These are phyloP conservation scores for Serendipita sp. DNA, from an alignment of 768 basidiomycete species.

Conservation along the genomic window DNA sequence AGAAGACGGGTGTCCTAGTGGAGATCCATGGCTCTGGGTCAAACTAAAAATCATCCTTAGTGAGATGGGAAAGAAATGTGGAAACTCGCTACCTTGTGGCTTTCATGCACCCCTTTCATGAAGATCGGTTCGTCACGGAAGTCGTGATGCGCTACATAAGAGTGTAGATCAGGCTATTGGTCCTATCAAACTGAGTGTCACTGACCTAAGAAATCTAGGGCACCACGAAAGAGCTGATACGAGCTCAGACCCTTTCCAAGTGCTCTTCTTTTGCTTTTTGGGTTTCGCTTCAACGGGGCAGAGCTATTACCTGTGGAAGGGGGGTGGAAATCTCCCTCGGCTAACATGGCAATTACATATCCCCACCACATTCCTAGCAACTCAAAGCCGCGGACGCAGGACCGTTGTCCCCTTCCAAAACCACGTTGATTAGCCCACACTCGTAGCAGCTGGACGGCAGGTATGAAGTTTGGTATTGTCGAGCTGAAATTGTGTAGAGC, in stretches of 20 bases:
- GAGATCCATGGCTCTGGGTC: conserved; percentile 37
- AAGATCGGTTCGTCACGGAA: conserved; percentile 42
- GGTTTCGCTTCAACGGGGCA: conserved; percentile 4
- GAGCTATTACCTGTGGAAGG: conserved; percentile 12
- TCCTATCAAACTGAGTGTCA: neutral
- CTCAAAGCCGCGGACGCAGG: conserved; percentile 57
- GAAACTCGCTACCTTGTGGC: conserved; percentile 32
- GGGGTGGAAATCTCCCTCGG: conserved; percentile 48
- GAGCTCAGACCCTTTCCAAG: conserved; percentile 72
- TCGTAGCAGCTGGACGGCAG: conserved; percentile 63
- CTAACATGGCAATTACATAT: conserved; percentile 38
- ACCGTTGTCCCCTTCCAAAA: conserved; percentile 32
- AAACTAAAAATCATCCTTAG: conserved; percentile 26
- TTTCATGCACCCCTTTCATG: conserved; percentile 33
- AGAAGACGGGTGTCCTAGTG: conserved; percentile 42
- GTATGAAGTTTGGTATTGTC: conserved; percentile 39
- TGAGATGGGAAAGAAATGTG: neutral
- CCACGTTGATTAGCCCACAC: conserved; percentile 86
- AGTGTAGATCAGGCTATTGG: neutral
- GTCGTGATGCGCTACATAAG: conserved; percentile 46
- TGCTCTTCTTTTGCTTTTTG: conserved; percentile 25
- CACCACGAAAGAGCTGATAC: conserved; percentile 78
- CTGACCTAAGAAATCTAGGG: conserved; percentile 69
- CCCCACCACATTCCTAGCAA: conserved; percentile 44
- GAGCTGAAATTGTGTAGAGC: conserved; percentile 35